These are phyloP conservation scores for Dichotomocladium elegans DNA, from an alignment of 371 early-diverging fungal genomes.

Conservation along the genomic window DNA sequence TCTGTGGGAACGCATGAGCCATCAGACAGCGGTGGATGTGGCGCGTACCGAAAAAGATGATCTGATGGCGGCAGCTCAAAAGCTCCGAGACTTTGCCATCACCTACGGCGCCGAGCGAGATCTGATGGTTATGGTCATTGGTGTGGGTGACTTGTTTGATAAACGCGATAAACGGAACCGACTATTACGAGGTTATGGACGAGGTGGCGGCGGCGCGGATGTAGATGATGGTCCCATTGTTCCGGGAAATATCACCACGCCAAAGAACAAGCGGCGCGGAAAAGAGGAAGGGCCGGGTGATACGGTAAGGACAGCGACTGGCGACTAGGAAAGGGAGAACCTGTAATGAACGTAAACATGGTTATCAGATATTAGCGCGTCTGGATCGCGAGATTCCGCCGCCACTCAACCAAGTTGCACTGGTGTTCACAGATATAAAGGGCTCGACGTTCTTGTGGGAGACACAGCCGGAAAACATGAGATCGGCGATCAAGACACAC, in stretches of 20 bases:
- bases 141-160: constrained; percentile 72
- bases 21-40: constrained; percentile 82
- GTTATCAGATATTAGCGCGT: constrained; percentile 53
- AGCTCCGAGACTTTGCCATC: constrained; percentile 84
- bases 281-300: constrained; percentile 56
- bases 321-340: background rate
- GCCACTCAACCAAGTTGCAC: constrained; percentile 82
- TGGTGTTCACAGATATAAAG: constrained; percentile 96
- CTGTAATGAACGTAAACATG: background rate
- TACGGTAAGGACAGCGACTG: constrained; percentile 30
- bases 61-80: constrained; percentile 78
- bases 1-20: constrained; percentile 81
- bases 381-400: constrained; percentile 78
- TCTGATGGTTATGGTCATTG: constrained; percentile 84
- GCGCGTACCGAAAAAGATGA: constrained; percentile 75
- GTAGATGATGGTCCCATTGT: constrained; percentile 22
- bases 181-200: constrained; percentile 20
- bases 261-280: constrained; percentile 38
- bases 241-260: constrained; percentile 19
- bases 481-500: constrained; percentile 85
- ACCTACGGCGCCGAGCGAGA: constrained; percentile 79
- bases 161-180: constrained; percentile 37
- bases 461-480: constrained; percentile 83
- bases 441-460: constrained; percentile 96
- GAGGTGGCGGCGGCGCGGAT: constrained; percentile 19